Conservation (phyloP, 305 asterid genomes). For the Fraxinus sp. region DNA sequence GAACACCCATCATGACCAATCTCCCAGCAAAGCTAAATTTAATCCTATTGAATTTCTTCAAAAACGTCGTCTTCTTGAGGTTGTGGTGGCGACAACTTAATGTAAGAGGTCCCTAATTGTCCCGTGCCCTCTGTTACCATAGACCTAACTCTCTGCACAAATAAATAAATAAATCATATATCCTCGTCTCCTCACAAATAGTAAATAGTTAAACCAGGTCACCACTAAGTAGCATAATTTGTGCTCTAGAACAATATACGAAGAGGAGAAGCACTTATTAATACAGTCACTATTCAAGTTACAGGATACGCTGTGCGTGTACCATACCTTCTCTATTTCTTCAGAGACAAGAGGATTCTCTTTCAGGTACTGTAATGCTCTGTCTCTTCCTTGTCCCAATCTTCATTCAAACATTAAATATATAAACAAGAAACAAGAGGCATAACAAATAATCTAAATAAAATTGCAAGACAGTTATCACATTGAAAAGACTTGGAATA, state of each 20-base stretch:
- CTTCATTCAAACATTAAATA: constrained; percentile 37
- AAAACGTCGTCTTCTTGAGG: constrained; percentile 52
- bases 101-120: constrained; percentile 40
- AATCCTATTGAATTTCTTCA: constrained; percentile 46
- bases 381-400: constrained; percentile 98
- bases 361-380: constrained; percentile 76
- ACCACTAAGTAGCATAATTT: background rate
- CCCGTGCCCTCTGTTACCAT: constrained; percentile 58
- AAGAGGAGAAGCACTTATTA: background rate
- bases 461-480: background rate
- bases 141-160: constrained; percentile 73
- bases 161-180: background rate
- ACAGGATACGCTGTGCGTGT: background rate
- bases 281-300: constrained; percentile 1
- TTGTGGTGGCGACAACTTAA: constrained; percentile 37
- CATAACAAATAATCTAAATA: constrained; percentile 4
- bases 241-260: background rate
- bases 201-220: background rate
- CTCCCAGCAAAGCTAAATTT: background rate
- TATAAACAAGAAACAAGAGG: background rate
- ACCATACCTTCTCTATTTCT: constrained; percentile 86
- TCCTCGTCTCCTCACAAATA: background rate
- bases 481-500: background rate
- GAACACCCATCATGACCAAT: background rate
- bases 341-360: constrained; percentile 70